Base-by-base conservation (phyloP, 257 asterid genomes). In the Sherardia arvensis region DNA sequence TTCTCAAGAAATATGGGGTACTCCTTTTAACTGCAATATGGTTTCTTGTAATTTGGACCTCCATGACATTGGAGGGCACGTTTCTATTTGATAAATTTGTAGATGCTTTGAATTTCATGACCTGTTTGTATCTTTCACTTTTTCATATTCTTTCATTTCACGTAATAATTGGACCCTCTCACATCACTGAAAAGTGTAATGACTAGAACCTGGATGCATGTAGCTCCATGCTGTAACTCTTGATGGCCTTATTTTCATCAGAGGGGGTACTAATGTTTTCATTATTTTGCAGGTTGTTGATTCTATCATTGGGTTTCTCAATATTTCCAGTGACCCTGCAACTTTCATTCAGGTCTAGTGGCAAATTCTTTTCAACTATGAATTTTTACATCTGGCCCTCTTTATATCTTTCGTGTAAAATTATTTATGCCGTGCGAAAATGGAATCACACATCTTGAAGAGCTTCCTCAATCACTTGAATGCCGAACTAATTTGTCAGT, bases 331-430 rank as follows among this genome's bases (percentile, higher is more conserved):
- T 66, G 90, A 88, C 45, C 97, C 97, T 12, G 80, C 85, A 27
- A 87, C 97, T 30, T 82, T 90, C 70, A 71, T 84, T 65, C 95
- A 90, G 97, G 97, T 91, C n/a, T 45, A 7, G 47, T 14, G 30
- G 15, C 34, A 32, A 17, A 57, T 40, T 40, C 23, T 48, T 23
- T 48, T 48, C 23, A 18, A 48, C 23, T 4, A 4, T 18, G 23
- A 48, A 17, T 17, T 4, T 48, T 48, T 17, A 18, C 15, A 38
- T 38, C 47, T 38, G 47, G 47, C 18, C 45, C 47, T 48, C 23
- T 38, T 38, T 38, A 12, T 38, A 10, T 38, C 47, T 12, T 38
- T 11, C 47, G 12, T 38, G 47, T 38, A 38, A 38, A 38, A 38
- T 12, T 38, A 38, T 38, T 38, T 10, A 38, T 11, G 47, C 2